A percentile compares a stretch with the other conserved stretches of the same genome.
Evolutionary conservation across 169 alveolate species (phyloP).

Genomic region (Plasmodium sp.): DNA sequence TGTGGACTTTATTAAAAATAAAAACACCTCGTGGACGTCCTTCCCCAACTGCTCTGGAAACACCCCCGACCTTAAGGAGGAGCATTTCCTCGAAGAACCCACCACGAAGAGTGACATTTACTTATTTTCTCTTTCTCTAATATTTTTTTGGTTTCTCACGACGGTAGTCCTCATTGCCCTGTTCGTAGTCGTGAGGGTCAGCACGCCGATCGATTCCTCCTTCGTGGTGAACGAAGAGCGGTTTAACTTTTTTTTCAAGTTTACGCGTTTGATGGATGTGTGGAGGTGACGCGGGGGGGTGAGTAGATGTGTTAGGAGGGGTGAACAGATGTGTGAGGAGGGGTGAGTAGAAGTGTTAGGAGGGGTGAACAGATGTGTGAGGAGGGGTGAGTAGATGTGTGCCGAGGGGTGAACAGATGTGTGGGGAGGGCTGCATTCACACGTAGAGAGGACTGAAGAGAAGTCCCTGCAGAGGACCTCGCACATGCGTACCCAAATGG

Average conservation of each 20-base stretch:
- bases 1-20: conserved; percentile 59
- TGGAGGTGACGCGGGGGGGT: conserved; percentile 23
- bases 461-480: background rate
- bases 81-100: conserved; percentile 44
- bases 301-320: background rate
- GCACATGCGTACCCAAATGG: background rate
- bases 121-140: conserved; percentile 23
- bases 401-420: background rate
- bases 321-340: background rate
- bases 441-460: background rate
- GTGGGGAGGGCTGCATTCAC: background rate
- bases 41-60: conserved; percentile 53
- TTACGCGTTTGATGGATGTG: conserved; percentile 40
- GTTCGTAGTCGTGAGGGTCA: conserved; percentile 26
- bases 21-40: conserved; percentile 6
- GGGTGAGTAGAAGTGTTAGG: background rate
- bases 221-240: conserved; percentile 52
- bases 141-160: conserved; percentile 46
- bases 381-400: background rate
- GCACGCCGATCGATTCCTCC: conserved; percentile 62
- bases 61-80: conserved; percentile 23
- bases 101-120: conserved; percentile 36
- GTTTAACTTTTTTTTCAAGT: conserved; percentile 34
- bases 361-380: background rate
- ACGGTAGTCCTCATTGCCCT: conserved; percentile 16